Evolutionary conservation across 2,329 filamentous ascomycete genomes (phyloP).

Genomic region (Aureobasidium sp.): DNA sequence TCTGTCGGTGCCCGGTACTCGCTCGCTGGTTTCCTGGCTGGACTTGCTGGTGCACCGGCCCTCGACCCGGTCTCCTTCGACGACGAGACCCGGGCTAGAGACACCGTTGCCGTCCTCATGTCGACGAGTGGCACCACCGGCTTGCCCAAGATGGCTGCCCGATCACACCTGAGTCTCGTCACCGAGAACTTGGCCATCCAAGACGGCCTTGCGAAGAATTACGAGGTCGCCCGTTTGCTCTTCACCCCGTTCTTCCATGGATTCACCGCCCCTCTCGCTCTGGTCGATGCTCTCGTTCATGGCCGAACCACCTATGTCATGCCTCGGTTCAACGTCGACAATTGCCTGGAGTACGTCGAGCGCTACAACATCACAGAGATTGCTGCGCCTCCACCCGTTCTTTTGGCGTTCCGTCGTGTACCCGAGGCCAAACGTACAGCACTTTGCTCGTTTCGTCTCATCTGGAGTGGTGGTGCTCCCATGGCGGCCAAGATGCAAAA

Average conservation of each 20-base stretch:
- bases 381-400: conserved; percentile 42
- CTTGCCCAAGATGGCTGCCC: conserved; percentile 35
- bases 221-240: conserved; percentile 39
- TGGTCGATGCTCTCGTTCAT: conserved; percentile 41
- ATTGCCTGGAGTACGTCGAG: conserved; percentile 35
- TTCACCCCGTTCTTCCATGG: conserved; percentile 49
- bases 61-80: conserved; percentile 7
- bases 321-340: conserved; percentile 37
- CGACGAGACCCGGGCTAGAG: conserved; percentile 21
- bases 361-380: conserved; percentile 43
- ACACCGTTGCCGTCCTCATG: conserved; percentile 26
- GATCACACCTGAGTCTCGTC: conserved; percentile 33
- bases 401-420: conserved; percentile 27
- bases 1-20: not conserved
- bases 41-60: not conserved
- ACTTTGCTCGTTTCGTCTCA: conserved; percentile 37
- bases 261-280: conserved; percentile 42
- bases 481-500: conserved; percentile 37
- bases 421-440: conserved; percentile 30
- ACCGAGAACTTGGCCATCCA: conserved; percentile 28
- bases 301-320: conserved; percentile 44
- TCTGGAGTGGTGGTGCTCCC: conserved; percentile 43
- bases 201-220: conserved; percentile 24
- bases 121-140: conserved; percentile 34
- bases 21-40: not conserved